Evolutionary conservation across 495 filamentous ascomycete genomes (phyloP).

Genomic region (Trichoderma asperelloides): DNA sequence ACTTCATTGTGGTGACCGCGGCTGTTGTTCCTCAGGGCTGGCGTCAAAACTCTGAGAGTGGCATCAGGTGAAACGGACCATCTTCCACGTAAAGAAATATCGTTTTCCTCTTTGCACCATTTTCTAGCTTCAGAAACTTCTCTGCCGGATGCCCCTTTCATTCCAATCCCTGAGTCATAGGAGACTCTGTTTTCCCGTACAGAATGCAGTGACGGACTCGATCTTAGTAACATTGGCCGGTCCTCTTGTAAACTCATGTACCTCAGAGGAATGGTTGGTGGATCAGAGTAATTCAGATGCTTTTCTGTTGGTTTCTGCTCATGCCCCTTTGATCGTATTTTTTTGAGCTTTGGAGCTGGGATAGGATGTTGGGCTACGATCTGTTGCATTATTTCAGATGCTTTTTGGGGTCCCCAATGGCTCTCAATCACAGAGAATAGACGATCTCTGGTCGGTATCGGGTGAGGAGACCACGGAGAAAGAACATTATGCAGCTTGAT

Average conservation of each 20-base stretch:
- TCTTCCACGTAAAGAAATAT: neutral
- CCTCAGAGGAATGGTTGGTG: neutral
- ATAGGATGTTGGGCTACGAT: constrained; percentile 13
- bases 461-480: constrained; percentile 31
- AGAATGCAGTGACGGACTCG: neutral
- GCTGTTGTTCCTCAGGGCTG: neutral
- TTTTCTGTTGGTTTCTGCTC: neutral
- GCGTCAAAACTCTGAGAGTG: neutral
- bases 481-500: constrained; percentile 32
- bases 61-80: neutral
- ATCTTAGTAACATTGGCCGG: neutral
- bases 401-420: constrained; percentile 32
- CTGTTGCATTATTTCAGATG: constrained; percentile 30
- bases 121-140: neutral
- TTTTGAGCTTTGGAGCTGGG: neutral
- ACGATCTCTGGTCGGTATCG: constrained; percentile 21
- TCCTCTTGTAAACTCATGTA: neutral
- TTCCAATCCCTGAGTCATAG: neutral
- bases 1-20: neutral
- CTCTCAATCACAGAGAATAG: constrained; percentile 34
- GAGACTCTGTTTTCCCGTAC: neutral
- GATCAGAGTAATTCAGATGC: neutral
- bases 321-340: neutral
- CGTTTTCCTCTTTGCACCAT: neutral
- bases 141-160: neutral